Evolutionary conservation across 2,329 filamentous ascomycete species (phyloP).

Genomic region (Phialophora chinensis): DNA sequence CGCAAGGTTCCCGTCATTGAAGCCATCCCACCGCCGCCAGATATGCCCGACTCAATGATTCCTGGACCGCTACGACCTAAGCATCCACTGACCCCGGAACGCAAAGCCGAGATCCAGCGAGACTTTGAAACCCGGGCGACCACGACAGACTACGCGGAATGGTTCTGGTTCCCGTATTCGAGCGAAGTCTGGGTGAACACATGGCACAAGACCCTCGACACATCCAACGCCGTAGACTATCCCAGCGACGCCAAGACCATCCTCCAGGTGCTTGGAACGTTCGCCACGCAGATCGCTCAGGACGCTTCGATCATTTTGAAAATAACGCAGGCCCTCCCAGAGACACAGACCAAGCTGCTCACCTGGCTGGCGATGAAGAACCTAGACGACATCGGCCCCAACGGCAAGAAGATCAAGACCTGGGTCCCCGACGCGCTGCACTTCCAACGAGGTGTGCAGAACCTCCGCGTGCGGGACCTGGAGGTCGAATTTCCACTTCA

Average conservation of each 20-base stretch:
- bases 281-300: constrained; percentile 32
- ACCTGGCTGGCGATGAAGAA: constrained; percentile 37
- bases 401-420: constrained; percentile 47
- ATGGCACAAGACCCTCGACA: constrained; percentile 47
- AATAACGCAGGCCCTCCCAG: constrained; percentile 27
- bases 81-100: constrained; percentile 26
- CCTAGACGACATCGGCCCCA: constrained; percentile 30
- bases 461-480: constrained; percentile 54
- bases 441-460: constrained; percentile 56
- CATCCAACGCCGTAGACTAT: constrained; percentile 28
- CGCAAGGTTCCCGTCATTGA: constrained; percentile 46
- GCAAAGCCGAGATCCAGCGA: constrained; percentile 33
- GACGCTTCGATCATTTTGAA: constrained; percentile 29
- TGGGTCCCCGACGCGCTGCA: constrained; percentile 55
- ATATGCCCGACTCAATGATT: constrained; percentile 29
- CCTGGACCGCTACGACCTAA: constrained; percentile 30
- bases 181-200: constrained; percentile 55
- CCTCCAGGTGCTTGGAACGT: constrained; percentile 34
- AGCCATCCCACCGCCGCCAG: constrained; percentile 35
- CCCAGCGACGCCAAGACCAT: constrained; percentile 34
- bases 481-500: constrained; percentile 56
- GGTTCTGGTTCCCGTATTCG: constrained; percentile 60
- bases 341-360: constrained; percentile 33
- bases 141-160: constrained; percentile 55
- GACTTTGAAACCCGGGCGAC: constrained; percentile 51